phyloP scores from a whole-genome alignment of 352 stramenopile species.

The Thalassiosira mediterranea region DNA sequence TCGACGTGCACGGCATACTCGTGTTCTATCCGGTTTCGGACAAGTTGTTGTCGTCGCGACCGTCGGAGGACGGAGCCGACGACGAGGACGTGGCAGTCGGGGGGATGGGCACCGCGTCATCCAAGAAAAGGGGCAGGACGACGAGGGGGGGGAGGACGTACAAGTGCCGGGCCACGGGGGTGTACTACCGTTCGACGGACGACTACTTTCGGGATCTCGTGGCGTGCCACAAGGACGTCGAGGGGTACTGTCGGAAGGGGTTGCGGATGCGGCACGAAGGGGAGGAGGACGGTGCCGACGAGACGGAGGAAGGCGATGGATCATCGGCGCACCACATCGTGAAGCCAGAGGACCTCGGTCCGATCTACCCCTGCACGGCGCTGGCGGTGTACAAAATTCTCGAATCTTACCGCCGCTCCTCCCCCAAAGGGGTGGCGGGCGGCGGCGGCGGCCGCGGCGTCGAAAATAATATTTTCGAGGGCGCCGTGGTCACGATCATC shows the following conservation, averaged over 20 bases:
- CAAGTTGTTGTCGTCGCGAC: no score
- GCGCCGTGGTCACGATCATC: slow-evolving; percentile 93
- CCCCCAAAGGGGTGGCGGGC: no score
- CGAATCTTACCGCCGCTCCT: slow-evolving; percentile 68
- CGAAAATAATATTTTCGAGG: slow-evolving; percentile 59
- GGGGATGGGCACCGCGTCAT: neutral
- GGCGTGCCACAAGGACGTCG: slow-evolving; percentile 93
- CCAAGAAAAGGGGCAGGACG: neutral
- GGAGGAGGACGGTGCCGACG: slow-evolving; percentile 2
- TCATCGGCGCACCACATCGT: neutral
- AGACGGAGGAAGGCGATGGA: neutral
- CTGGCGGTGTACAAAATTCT: slow-evolving; percentile 94
- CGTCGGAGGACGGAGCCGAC: neutral
- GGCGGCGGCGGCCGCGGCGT: neutral
- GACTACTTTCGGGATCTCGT: slow-evolving; percentile 95
- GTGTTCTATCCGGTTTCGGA: slow-evolving; percentile 97
- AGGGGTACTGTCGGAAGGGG: slow-evolving; percentile 91
- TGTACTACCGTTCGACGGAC: slow-evolving; percentile 89
- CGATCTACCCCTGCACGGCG: slow-evolving; percentile 95
- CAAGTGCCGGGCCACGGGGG: slow-evolving; percentile 61
- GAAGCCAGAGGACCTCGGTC: slow-evolving; percentile 40
- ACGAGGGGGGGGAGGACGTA: slow-evolving; percentile 40
- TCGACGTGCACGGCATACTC: slow-evolving; percentile 91
- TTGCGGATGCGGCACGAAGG: slow-evolving; percentile 63
- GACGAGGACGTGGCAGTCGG: neutral